A percentile compares a stretch with the other conserved stretches of the same genome.
Conservation (phyloP, 805 yeast species). For the Saccharomyces paradoxus region DNA sequence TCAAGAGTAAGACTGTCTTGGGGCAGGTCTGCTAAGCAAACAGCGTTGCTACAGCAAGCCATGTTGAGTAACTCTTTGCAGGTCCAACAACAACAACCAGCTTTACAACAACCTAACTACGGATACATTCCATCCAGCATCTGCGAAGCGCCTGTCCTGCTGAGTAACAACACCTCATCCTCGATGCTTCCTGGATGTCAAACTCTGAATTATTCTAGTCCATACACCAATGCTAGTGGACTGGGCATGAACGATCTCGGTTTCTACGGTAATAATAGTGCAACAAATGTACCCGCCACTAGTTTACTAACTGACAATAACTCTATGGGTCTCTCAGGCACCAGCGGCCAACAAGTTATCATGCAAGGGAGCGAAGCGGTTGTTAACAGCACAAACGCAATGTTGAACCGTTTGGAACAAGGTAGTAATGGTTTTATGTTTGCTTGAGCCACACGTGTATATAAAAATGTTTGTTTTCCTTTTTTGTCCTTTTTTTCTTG, state of each 20-base stretch:
- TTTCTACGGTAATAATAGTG: not conserved
- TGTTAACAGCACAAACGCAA: slow-evolving; percentile 1
- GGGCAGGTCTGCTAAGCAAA: slow-evolving; percentile 54
- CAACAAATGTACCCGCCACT: not conserved
- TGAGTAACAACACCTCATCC: not conserved
- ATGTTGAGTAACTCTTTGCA: slow-evolving; percentile 3
- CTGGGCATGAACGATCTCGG: not conserved
- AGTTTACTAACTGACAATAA: not conserved
- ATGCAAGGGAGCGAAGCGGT: not conserved
- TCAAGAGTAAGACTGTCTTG: slow-evolving; percentile 77
- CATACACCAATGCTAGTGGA: slow-evolving; percentile 1
- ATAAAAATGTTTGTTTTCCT: slow-evolving; percentile 1
- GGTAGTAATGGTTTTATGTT: slow-evolving; percentile 21
- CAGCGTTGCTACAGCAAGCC: slow-evolving; percentile 4
- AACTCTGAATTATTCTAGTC: not conserved
- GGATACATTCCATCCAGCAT: slow-evolving; percentile 6
- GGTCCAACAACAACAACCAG: slow-evolving; percentile 14
- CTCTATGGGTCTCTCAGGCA: not conserved
- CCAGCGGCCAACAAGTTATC: not conserved
- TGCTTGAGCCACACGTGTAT: slow-evolving; percentile 7
- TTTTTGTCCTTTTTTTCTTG: not conserved
- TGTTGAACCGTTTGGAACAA: slow-evolving; percentile 17
- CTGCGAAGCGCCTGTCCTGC: not conserved
- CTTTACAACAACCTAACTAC: slow-evolving; percentile 10
- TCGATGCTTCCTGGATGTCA: not conserved